Percentiles rank a stretch among this genome's conserved stretches.
These are phyloP conservation scores for Aspergillus sp. DNA, from an alignment of 2,329 filamentous ascomycete genomes.

Conservation along the genomic window DNA sequence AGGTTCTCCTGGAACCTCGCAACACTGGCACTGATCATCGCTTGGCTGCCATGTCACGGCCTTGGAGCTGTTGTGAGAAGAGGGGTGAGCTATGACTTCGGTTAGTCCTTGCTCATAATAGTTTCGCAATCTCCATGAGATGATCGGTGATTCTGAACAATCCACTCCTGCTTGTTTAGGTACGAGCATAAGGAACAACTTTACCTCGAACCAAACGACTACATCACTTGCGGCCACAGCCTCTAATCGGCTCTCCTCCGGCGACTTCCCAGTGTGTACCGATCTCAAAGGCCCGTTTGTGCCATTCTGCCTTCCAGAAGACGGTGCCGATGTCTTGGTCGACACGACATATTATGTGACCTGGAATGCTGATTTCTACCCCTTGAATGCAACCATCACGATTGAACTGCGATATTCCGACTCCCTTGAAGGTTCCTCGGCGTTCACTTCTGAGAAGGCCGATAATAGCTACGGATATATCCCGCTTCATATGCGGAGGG, in stretches of 20 bases:
- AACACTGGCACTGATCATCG: not conserved
- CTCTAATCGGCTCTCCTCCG: constrained; percentile 18
- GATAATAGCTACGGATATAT: constrained; percentile 46
- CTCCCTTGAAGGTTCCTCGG: constrained; percentile 36
- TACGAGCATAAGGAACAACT: constrained; percentile 2
- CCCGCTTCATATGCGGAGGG: constrained; percentile 42
- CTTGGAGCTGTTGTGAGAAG: constrained; percentile 11
- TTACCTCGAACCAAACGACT: constrained; percentile 12
- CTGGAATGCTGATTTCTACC: constrained; percentile 42
- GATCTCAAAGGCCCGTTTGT: constrained; percentile 25
- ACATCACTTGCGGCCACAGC: constrained; percentile 6
- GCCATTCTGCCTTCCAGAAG: constrained; percentile 42
- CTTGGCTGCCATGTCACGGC: not conserved
- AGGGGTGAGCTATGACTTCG: constrained; percentile 8
- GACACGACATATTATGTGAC: constrained; percentile 46
- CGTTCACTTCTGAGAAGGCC: constrained; percentile 42
- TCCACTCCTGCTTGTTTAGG: not conserved
- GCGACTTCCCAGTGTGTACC: constrained; percentile 39
- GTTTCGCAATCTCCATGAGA: not conserved
- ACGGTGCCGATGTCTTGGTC: constrained; percentile 40
- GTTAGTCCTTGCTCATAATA: constrained; percentile 3
- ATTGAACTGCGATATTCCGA: constrained; percentile 42
- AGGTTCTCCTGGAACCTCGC: not conserved
- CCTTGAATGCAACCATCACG: constrained; percentile 36
- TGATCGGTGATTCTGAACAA: not conserved